Evolutionary conservation across 495 filamentous ascomycete species (phyloP).

Genomic region (Tetracladium setigerum): DNA sequence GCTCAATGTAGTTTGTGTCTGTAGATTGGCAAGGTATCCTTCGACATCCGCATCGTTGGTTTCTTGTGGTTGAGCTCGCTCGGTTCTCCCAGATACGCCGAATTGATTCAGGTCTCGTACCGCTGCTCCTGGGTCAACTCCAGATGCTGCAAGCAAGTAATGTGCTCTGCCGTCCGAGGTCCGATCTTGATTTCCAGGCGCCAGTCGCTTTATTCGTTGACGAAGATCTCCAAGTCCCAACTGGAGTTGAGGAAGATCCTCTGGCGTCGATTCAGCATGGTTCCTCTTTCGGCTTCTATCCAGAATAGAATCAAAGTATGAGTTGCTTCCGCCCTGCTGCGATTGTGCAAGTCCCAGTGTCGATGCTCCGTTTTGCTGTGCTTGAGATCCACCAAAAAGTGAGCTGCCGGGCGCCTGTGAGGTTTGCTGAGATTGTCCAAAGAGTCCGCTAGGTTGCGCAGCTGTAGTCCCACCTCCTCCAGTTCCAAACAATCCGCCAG

Average conservation of each 20-base stretch:
- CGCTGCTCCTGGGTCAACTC: slow-evolving; percentile 68
- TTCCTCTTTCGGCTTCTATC: slow-evolving; percentile 65
- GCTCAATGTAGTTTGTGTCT: slow-evolving; percentile 82
- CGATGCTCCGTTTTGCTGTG: neutral
- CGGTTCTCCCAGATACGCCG: slow-evolving; percentile 24
- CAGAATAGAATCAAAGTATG: slow-evolving; percentile 82
- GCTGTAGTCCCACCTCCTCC: neutral
- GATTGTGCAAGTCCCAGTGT: slow-evolving; percentile 1
- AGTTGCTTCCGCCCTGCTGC: slow-evolving; percentile 24
- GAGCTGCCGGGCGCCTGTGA: slow-evolving; percentile 1
- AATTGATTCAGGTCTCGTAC: slow-evolving; percentile 64
- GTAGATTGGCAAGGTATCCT: slow-evolving; percentile 71
- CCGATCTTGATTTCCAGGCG: slow-evolving; percentile 39
- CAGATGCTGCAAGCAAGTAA: slow-evolving; percentile 85
- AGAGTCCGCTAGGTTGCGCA: neutral
- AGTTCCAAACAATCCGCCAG: neutral
- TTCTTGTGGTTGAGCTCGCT: slow-evolving; percentile 31
- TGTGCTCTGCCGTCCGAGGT: slow-evolving; percentile 62
- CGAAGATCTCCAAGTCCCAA: slow-evolving; percentile 82
- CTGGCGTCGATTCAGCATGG: slow-evolving; percentile 41
- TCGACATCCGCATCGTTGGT: slow-evolving; percentile 68
- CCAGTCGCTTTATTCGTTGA: slow-evolving; percentile 72
- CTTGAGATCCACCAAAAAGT: neutral
- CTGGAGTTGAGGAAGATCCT: slow-evolving; percentile 63
- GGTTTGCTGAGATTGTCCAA: neutral